Evolutionary conservation across 176 grass and related monocot species (phyloP), one percentile per base, ranked within the genome.

Genomic region (Aegilops speltoides): DNA sequence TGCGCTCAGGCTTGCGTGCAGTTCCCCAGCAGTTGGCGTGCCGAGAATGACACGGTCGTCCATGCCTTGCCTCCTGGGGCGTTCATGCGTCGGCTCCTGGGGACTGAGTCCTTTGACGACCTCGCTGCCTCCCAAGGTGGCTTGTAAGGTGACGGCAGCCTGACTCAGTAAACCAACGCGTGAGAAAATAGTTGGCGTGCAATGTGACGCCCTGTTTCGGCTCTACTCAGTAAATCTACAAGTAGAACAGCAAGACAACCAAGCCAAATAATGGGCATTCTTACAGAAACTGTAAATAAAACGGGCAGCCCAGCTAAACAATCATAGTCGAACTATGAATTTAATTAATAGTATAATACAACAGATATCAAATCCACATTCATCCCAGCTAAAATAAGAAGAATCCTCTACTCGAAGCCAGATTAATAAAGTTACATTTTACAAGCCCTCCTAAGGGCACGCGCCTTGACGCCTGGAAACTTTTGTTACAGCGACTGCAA

Each of bases 391-490:
- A 33, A 85, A 67, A 67, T 17, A 73, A 5, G 6, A 73, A 65
- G 8, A 46, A 78, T 48, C 50, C 50, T 54, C 73, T 90, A 78
- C 64, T 90, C 37, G 4, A n/a, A 72, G n/a, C 14, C 65, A 65
- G 72, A 76, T 16, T 52, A 79, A 68, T 79, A 10, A 70, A 86
- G 64, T 86, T 85, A 72, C 75, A 79, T 57, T 43, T 45, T 23
- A 82, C 61, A 83, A 37, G 41, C 69, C 54, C 28, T 19, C 72
- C 23, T 9, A 74, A 85, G 20, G 72, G 50, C 81, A 80, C 68
- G 24, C 8, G 24, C 28, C 50, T 46, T 68, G 15, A 52, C 64
- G 60, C 34, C 73, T 17, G 29, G 74, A 29, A n/a, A 66, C 6
- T 60, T 59, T 79, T 77, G 74, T 77, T 38, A 84, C 72, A 36